Percentiles rank a stretch among this genome's conserved stretches.
Evolutionary conservation across 192 early-diverging fungal genomes (phyloP).

Genomic region (Rhizoclosmatium globosum): DNA sequence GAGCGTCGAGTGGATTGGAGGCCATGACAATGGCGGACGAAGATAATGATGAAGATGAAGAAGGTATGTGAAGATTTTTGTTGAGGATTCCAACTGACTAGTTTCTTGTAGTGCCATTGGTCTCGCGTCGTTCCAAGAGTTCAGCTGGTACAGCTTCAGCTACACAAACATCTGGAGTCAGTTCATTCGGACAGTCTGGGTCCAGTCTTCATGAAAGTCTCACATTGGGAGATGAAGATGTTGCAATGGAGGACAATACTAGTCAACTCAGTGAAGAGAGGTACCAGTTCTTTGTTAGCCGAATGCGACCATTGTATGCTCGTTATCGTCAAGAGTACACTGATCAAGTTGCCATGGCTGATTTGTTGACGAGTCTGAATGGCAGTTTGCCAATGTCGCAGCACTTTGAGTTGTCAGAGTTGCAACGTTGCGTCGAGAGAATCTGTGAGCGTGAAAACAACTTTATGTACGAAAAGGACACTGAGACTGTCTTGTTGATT

Average conservation of each 20-base stretch:
- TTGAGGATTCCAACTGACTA: background rate
- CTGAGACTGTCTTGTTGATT: constrained; percentile 53
- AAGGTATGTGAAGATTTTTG: constrained; percentile 1
- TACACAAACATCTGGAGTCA: constrained; percentile 26
- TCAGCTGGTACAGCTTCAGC: background rate
- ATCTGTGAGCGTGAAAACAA: constrained; percentile 50
- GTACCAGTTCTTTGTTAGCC: constrained; percentile 36
- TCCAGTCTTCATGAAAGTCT: constrained; percentile 12
- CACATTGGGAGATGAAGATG: constrained; percentile 7
- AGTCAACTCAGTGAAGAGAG: constrained; percentile 8
- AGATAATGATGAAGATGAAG: constrained; percentile 29
- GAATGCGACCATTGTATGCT: constrained; percentile 15
- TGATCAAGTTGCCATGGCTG: constrained; percentile 43
- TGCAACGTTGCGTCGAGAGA: constrained; percentile 28
- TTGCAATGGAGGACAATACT: constrained; percentile 5
- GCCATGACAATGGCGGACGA: constrained; percentile 4
- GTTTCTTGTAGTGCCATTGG: constrained; percentile 1
- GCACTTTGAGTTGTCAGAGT: constrained; percentile 46
- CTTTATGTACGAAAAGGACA: constrained; percentile 56
- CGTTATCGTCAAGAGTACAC: constrained; percentile 21
- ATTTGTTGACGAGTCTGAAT: constrained; percentile 50
- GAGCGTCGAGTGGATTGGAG: background rate
- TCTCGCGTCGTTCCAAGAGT: background rate
- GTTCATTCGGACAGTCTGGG: constrained; percentile 22
- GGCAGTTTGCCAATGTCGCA: constrained; percentile 37